These are phyloP conservation scores for Vigna mungo DNA, from an alignment of 306 rosid species.

Conservation along the genomic window DNA sequence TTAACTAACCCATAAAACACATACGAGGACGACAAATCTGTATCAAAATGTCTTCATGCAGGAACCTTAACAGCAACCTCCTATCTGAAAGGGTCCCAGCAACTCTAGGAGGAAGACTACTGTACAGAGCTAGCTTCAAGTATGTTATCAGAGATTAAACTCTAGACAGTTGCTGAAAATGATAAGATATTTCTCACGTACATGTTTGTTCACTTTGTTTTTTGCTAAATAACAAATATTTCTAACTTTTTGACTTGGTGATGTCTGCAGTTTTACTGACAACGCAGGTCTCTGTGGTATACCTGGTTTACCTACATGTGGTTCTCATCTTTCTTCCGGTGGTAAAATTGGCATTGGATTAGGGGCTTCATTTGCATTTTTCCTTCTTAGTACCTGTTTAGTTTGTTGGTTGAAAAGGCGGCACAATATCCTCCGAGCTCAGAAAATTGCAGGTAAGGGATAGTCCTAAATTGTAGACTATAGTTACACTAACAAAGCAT, in stretches of 20 bases:
- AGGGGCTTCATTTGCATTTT: conserved; percentile 50
- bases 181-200: not conserved
- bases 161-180: not conserved
- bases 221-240: not conserved
- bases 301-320: conserved; percentile 75
- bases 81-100: conserved; percentile 77
- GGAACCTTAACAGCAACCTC: conserved; percentile 74
- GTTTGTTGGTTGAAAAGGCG: conserved; percentile 79
- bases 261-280: conserved; percentile 75
- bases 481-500: not conserved
- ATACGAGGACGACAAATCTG: conserved; percentile 27
- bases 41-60: conserved; percentile 50
- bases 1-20: conserved; percentile 16
- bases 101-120: conserved; percentile 74
- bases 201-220: conserved; percentile 12
- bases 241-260: conserved; percentile 16
- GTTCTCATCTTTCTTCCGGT: conserved; percentile 64
- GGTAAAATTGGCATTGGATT: conserved; percentile 68
- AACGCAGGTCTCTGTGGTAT: conserved; percentile 81
- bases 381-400: conserved; percentile 54
- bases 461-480: not conserved
- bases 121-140: conserved; percentile 93
- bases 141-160: conserved; percentile 47
- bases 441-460: conserved; percentile 72
- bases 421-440: conserved; percentile 71